A percentile compares a stretch with the other conserved stretches of the same genome.
phyloP scores from a whole-genome alignment of 495 filamentous ascomycete genomes.

The Collariella sp. region DNA sequence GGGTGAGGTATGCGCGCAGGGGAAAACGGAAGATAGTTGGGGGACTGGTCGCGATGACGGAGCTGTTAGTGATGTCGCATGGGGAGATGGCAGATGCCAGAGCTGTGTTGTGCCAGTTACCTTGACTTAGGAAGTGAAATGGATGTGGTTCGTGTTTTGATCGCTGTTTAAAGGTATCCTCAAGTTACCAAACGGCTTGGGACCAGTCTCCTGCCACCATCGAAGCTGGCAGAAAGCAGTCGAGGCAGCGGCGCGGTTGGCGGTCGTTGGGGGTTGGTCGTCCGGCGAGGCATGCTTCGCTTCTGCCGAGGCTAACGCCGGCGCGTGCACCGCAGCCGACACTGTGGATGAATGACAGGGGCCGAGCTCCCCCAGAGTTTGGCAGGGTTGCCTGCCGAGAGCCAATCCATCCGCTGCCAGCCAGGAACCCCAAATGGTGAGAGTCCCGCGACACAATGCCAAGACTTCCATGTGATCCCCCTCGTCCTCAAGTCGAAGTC shows the following conservation, averaged over 20 bases:
- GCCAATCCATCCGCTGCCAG: no score
- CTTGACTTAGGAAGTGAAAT: background rate
- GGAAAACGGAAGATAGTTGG: background rate
- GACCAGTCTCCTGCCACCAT: background rate
- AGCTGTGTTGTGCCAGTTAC: background rate
- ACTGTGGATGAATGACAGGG: background rate
- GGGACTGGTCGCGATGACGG: background rate
- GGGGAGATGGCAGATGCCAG: background rate
- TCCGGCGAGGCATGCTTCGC: background rate
- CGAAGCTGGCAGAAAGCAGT: background rate
- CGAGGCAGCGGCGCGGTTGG: background rate
- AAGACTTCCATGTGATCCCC: no score
- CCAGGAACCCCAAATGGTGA: no score
- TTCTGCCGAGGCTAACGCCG: constrained; percentile 6
- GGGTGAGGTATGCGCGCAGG: background rate
- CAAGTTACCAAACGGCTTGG: background rate
- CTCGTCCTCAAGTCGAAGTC: no score
- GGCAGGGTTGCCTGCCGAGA: background rate
- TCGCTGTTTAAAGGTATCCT: background rate
- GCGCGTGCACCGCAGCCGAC: no score
- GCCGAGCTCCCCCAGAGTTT: background rate
- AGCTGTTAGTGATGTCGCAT: no score
- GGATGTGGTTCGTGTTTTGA: background rate
- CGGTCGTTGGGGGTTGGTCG: background rate
- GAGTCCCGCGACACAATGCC: no score